A percentile compares a stretch with the other conserved stretches of the same genome.
phyloP scores from a whole-genome alignment of 148 eudicot species.

The Rhododendron molle region DNA sequence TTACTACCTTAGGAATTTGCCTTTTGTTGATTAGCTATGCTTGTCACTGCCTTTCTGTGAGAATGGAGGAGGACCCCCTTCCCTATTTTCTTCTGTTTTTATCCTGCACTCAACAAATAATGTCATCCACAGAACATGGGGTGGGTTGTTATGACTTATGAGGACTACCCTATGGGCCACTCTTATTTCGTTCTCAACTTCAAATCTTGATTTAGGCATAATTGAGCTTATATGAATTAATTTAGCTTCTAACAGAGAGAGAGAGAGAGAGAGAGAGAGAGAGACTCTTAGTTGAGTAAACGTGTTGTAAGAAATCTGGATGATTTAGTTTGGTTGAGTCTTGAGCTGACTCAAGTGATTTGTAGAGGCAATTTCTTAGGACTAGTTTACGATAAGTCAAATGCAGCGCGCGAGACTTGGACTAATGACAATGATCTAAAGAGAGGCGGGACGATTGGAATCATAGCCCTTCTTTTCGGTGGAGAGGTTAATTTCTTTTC shows the following conservation, averaged over 20 bases:
- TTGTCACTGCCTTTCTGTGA: constrained; percentile 9
- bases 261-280: background rate
- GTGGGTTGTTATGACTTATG: constrained; percentile 6
- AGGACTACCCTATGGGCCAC: constrained; percentile 21
- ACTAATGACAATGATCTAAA: background rate
- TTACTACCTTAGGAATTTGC: background rate
- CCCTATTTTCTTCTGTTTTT: constrained; percentile 5
- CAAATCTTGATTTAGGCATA: background rate
- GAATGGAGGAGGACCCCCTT: constrained; percentile 11
- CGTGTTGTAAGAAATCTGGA: too few relatives aligned
- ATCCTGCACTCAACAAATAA: constrained; percentile 16
- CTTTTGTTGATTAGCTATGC: constrained; percentile 1
- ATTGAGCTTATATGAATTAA: background rate
- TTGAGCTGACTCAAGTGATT: background rate
- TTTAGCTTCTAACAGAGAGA: background rate
- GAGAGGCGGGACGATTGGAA: background rate
- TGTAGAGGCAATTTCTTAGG: background rate
- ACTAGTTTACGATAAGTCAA: background rate
- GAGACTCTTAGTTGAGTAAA: too few relatives aligned
- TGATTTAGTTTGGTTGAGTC: background rate
- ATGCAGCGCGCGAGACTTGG: background rate
- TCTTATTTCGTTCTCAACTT: constrained; percentile 7
- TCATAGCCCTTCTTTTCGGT: background rate
- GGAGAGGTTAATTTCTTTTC: background rate
- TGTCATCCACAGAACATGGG: constrained; percentile 42